Conservation (phyloP, 2,329 filamentous ascomycete species). For the Aspergillus sp. region DNA sequence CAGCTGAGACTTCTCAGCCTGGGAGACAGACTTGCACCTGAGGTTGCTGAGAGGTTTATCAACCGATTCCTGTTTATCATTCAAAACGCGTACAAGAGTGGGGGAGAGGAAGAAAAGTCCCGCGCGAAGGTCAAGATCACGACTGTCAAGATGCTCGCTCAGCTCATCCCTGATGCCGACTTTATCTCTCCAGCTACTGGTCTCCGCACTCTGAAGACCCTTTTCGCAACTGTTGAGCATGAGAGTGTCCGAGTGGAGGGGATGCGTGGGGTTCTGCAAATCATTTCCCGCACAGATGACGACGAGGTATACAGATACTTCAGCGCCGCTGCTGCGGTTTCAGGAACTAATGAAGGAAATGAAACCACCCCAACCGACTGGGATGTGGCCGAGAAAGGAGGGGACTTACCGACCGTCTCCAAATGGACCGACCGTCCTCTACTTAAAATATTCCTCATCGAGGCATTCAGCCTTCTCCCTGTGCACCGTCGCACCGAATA, state of each 20-base stretch:
- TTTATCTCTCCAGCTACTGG: conserved; percentile 4
- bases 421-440: conserved; percentile 4
- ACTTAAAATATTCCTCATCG: conserved; percentile 5
- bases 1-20: conserved; percentile 4
- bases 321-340: conserved; percentile 2
- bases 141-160: conserved; percentile 13
- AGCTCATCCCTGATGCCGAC: conserved; percentile 5
- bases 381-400: conserved; percentile 2
- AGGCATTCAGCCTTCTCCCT: conserved; percentile 3
- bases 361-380: conserved; percentile 1
- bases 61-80: conserved; percentile 5
- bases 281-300: conserved; percentile 4
- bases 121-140: conserved; percentile 9
- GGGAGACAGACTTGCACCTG: conserved; percentile 3
- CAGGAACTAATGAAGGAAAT: conserved; percentile 5
- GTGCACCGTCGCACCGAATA: conserved; percentile 4
- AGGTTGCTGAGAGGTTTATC: conserved; percentile 4
- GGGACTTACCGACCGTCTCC: conserved; percentile 4
- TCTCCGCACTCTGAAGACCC: conserved; percentile 3
- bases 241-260: conserved; percentile 10
- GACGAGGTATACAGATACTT: conserved; percentile 1
- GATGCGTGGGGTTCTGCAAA: conserved; percentile 5
- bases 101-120: not conserved
- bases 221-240: conserved; percentile 6
- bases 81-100: not conserved